Evolutionary conservation across 75 land plant genomes (phyloP).

Genomic region (Cupressus sempervirens): DNA sequence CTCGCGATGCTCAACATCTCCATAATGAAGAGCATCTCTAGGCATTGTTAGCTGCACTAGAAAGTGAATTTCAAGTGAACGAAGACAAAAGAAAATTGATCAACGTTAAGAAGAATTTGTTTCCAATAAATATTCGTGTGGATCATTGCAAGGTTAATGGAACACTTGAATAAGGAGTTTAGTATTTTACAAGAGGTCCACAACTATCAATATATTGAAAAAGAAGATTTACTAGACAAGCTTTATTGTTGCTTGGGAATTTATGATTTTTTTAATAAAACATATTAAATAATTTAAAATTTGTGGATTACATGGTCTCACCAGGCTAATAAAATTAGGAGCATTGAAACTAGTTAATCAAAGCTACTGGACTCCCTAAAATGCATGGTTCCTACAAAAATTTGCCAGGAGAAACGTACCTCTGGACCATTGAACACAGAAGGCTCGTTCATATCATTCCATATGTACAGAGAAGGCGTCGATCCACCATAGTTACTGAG

Average conservation of each 20-base stretch:
- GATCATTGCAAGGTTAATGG: background rate
- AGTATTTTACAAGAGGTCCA: background rate
- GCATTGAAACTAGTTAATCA: background rate
- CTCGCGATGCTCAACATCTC: conserved; percentile 86
- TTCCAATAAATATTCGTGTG: background rate
- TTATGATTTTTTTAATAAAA: background rate
- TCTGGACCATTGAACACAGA: conserved; percentile 99
- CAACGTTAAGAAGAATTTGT: background rate
- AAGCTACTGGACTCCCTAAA: background rate
- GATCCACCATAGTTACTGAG: conserved; percentile 75
- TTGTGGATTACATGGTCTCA: background rate
- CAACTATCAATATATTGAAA: background rate
- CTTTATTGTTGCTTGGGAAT: background rate
- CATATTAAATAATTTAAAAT: background rate
- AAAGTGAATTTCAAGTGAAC: background rate
- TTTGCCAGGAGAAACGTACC: conserved; percentile 38
- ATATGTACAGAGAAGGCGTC: conserved; percentile 87
- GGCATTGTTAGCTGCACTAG: conserved; percentile 82
- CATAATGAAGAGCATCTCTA: conserved; percentile 80
- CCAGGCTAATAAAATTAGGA: background rate
- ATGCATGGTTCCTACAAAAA: background rate
- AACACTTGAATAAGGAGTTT: background rate
- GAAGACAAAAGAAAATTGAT: background rate
- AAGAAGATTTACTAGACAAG: background rate
- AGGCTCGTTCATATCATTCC: conserved; percentile 99